These are phyloP conservation scores for Monoraphidium neglectum DNA, from an alignment of 139 green algal species.

Conservation along the genomic window DNA sequence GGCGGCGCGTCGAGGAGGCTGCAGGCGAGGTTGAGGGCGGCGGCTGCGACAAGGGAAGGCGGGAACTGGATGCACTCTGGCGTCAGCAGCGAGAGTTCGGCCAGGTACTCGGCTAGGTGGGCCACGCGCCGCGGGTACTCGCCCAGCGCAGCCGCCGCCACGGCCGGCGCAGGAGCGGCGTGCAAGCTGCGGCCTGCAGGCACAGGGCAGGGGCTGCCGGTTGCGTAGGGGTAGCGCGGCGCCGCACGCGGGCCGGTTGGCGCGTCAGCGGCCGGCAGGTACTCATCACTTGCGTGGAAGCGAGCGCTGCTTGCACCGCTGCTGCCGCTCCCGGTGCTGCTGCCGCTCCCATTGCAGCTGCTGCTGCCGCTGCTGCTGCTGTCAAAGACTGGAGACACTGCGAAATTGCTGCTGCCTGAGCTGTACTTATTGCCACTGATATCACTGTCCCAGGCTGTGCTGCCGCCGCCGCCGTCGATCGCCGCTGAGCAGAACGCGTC, in stretches of 20 bases:
- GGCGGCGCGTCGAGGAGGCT: slow-evolving; percentile 24
- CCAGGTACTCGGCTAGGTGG: slow-evolving; percentile 74
- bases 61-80: slow-evolving; percentile 73
- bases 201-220: background rate
- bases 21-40: slow-evolving; percentile 68
- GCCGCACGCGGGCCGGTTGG: background rate
- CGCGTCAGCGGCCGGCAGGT: too few relatives aligned
- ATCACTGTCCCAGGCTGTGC: background rate
- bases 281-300: background rate
- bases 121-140: slow-evolving; percentile 40
- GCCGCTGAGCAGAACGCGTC: background rate
- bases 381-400: background rate
- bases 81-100: slow-evolving; percentile 84
- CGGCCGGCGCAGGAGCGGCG: background rate
- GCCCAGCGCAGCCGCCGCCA: background rate
- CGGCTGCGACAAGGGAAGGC: slow-evolving; percentile 70
- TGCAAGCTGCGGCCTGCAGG: too few relatives aligned
- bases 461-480: background rate
- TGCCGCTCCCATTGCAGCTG: background rate
- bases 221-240: background rate
- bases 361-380: background rate
- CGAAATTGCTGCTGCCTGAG: background rate
- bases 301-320: background rate
- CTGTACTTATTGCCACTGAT: too few relatives aligned
- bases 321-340: background rate